Base-by-base conservation (phyloP, 441 rosid species). In the Erysimum pusillum region DNA sequence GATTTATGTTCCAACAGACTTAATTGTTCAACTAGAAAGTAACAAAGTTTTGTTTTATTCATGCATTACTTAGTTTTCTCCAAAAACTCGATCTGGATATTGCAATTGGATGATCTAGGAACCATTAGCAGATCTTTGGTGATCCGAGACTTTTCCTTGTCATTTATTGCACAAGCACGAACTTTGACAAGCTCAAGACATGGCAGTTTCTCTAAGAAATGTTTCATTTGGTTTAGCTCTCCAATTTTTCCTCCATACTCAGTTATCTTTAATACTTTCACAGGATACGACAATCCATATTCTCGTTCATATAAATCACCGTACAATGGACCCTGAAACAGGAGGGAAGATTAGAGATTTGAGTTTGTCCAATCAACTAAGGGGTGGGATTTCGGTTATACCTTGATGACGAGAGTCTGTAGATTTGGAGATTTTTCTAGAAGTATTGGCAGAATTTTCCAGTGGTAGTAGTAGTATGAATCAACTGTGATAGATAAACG, bases 331-430 rank as follows among this genome's bases (percentile, higher is more conserved):
- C 75, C 67, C 67, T 71, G 31, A 48, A 60, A 35, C 67, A 60
- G 49, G 63, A 54, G 17, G 38, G 38, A 67, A 48, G 13, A 7
- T 71, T 14, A 56, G 39, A 31, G 61, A 56, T 4, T 32, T 7
- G 61, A 56, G 39, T 31, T 56, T 56, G 3, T 71, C 49, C 59
- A 36, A 13, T 31, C 18, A 60, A 18, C 22, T 18, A n/a, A n/a
- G n/a, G n/a, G 7, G 1, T 1, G 0, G 28, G 18, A 18, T 15
- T 34, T 71, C 3, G 75, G 15, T 59, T 18, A 60, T 60, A 60
- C 51, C 25, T 60, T 71, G 48, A 71, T n/a, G 60, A 71, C 67
- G 9, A 71, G 67, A 58, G 57, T 58, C 1, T 58, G 15, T 34
- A 70, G 18, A 12, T 69, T 42, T 11, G 64, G 61, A 56, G 61